Evolutionary conservation across 352 stramenopile species (phyloP).

Genomic region (Phytophthora hybrid): DNA sequence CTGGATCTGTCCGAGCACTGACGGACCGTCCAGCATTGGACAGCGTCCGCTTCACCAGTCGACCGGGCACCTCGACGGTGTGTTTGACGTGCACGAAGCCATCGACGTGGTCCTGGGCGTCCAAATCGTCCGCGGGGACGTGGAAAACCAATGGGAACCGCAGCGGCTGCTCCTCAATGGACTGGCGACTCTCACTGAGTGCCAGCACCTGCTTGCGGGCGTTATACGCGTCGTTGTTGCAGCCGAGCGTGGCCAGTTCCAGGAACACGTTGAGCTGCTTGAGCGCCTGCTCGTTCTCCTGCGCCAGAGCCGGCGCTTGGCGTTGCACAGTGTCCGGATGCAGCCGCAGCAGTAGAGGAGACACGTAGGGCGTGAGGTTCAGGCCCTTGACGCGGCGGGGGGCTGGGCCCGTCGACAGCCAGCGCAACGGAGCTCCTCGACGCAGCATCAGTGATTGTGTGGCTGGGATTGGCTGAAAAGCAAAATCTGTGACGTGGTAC

Average conservation of each 20-base stretch:
- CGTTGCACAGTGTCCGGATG: constrained; percentile 76
- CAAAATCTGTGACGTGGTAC: constrained; percentile 7
- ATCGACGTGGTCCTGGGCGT: constrained; percentile 20
- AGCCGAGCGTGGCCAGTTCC: constrained; percentile 65
- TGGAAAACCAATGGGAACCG: constrained; percentile 70
- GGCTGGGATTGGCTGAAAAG: constrained; percentile 30
- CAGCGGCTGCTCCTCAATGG: constrained; percentile 38
- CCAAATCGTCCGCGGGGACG: constrained; percentile 34
- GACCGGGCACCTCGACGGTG: constrained; percentile 57
- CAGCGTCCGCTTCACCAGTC: constrained; percentile 67
- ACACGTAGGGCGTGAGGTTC: constrained; percentile 73
- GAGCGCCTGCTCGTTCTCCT: constrained; percentile 73
- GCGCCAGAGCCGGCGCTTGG: constrained; percentile 49
- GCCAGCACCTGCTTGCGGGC: constrained; percentile 63
- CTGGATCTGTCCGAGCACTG: constrained; percentile 32
- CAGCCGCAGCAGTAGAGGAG: constrained; percentile 72
- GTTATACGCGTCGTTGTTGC: constrained; percentile 74
- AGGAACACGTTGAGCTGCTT: constrained; percentile 86
- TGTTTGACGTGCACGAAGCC: constrained; percentile 46
- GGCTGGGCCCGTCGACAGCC: constrained; percentile 17
- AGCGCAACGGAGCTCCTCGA: constrained; percentile 27
- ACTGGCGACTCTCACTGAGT: constrained; percentile 26
- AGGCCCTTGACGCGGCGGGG: constrained; percentile 37
- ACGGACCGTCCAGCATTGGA: constrained; percentile 41
- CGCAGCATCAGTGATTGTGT: constrained; percentile 23